Percentiles rank a stretch among this genome's conserved stretches.
phyloP scores from a whole-genome alignment of 1,139 yeast genomes.

The Nematodospora anomalae region DNA sequence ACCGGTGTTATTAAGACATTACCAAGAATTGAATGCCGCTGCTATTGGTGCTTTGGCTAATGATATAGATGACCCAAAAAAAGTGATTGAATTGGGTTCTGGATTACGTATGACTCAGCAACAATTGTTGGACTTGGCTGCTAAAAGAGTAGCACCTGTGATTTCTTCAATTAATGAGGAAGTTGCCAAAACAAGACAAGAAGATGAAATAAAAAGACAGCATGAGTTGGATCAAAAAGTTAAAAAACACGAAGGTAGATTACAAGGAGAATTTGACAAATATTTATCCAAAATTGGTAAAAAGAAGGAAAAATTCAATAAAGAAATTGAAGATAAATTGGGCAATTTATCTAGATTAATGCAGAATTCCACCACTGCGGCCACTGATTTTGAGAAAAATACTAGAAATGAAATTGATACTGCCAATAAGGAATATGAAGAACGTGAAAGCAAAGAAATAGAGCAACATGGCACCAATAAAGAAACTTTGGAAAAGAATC shows the following conservation, averaged over 20 bases:
- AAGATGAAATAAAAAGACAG: constrained; percentile 47
- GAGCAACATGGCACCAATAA: constrained; percentile 48
- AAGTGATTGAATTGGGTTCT: constrained; percentile 53
- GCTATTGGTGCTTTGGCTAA: constrained; percentile 47
- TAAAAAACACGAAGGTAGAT: constrained; percentile 44
- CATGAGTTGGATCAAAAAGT: constrained; percentile 40
- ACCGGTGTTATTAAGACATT: constrained; percentile 49
- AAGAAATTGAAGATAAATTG: constrained; percentile 40
- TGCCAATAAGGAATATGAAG: constrained; percentile 45
- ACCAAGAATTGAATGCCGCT: constrained; percentile 49
- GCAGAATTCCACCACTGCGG: constrained; percentile 31
- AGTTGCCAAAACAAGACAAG: constrained; percentile 48
- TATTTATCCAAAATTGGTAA: constrained; percentile 40
- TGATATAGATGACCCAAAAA: constrained; percentile 50
- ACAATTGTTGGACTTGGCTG: constrained; percentile 57
- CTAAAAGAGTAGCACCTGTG: constrained; percentile 56
- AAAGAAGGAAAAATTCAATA: constrained; percentile 39
- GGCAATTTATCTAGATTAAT: constrained; percentile 31
- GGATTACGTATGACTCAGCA: constrained; percentile 56
- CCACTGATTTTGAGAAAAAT: constrained; percentile 38
- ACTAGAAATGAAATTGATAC: constrained; percentile 46
- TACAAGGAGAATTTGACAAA: constrained; percentile 43
- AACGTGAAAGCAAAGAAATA: constrained; percentile 49
- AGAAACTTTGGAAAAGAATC: constrained; percentile 44
- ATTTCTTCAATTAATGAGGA: constrained; percentile 51